Conservation (phyloP, 106 monocot genomes). For the Alisma plantagoaquatica region DNA sequence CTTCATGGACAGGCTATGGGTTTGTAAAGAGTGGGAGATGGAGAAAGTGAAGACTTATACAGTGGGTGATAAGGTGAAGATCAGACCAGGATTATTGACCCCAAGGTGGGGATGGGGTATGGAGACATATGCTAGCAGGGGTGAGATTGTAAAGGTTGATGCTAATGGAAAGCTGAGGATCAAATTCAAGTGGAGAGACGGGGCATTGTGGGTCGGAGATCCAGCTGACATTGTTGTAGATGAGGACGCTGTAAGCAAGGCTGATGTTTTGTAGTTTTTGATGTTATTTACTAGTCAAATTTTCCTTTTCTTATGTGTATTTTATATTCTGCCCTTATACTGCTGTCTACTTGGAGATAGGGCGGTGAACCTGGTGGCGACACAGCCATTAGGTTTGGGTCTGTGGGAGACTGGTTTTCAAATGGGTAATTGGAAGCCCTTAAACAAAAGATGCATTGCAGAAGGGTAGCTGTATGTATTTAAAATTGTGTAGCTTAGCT, state of each 20-base stretch:
- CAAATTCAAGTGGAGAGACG: slow-evolving; percentile 86
- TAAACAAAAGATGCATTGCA: too few relatives aligned
- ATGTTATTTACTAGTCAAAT: too few relatives aligned
- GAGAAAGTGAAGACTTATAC: slow-evolving; percentile 78
- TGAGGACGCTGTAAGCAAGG: slow-evolving; percentile 18
- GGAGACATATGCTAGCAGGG: slow-evolving; percentile 74
- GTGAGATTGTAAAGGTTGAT: slow-evolving; percentile 84
- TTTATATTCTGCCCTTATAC: too few relatives aligned
- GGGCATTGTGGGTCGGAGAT: slow-evolving; percentile 79
- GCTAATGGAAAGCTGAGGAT: slow-evolving; percentile 94
- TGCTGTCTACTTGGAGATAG: too few relatives aligned
- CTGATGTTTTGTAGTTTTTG: slow-evolving; percentile 5
- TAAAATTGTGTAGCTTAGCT: too few relatives aligned
- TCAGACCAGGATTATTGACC: slow-evolving; percentile 48
- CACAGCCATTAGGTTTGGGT: too few relatives aligned
- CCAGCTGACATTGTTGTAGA: slow-evolving; percentile 85
- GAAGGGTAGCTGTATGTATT: too few relatives aligned
- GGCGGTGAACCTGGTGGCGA: too few relatives aligned
- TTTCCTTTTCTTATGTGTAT: too few relatives aligned
- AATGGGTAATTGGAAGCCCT: too few relatives aligned
- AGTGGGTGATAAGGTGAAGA: slow-evolving; percentile 70
- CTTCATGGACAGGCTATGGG: slow-evolving; percentile 78
- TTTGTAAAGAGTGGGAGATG: slow-evolving; percentile 79
- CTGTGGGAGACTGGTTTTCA: too few relatives aligned
- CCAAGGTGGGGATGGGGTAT: slow-evolving; percentile 96